Conservation (phyloP, 2,329 filamentous ascomycete genomes). For the Xylaria sp. region DNA sequence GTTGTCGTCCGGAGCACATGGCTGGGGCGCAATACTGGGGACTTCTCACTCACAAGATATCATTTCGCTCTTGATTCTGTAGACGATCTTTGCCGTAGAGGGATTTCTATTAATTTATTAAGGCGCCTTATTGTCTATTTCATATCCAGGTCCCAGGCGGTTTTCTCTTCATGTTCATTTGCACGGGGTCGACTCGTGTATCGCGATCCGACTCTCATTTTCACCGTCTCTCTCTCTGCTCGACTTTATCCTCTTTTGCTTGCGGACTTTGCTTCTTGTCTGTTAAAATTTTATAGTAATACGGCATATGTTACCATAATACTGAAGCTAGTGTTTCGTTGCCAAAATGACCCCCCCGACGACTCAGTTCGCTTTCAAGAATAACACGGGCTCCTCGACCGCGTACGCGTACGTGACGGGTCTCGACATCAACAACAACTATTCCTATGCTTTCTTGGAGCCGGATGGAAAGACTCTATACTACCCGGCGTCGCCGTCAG, state of each 20-base stretch:
- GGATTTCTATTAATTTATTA: conserved; percentile 26
- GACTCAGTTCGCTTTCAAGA: conserved; percentile 71
- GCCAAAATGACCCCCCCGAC: conserved; percentile 55
- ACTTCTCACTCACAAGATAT: conserved; percentile 28
- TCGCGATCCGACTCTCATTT: conserved; percentile 6
- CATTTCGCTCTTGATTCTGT: conserved; percentile 1
- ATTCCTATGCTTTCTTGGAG: conserved; percentile 70
- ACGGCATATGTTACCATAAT: not conserved
- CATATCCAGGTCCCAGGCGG: not conserved
- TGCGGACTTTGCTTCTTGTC: not conserved
- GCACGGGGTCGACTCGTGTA: conserved; percentile 2
- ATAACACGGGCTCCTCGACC: conserved; percentile 69
- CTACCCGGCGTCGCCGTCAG: conserved; percentile 69
- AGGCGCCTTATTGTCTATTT: conserved; percentile 9
- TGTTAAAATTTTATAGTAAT: conserved; percentile 4
- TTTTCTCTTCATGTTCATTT: conserved; percentile 23
- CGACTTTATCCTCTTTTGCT: not conserved
- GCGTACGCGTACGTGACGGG: conserved; percentile 80
- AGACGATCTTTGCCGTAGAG: not conserved
- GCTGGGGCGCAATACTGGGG: conserved; percentile 17
- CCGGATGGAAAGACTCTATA: conserved; percentile 74
- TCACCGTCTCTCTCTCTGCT: conserved; percentile 4
- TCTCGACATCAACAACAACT: conserved; percentile 67
- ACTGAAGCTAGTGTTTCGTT: not conserved
- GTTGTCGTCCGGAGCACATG: conserved; percentile 36